Evolutionary conservation across 163 green algal genomes (phyloP), one percentile per base, ranked within the genome.

Genomic region (Scenedesmus sp.): DNA sequence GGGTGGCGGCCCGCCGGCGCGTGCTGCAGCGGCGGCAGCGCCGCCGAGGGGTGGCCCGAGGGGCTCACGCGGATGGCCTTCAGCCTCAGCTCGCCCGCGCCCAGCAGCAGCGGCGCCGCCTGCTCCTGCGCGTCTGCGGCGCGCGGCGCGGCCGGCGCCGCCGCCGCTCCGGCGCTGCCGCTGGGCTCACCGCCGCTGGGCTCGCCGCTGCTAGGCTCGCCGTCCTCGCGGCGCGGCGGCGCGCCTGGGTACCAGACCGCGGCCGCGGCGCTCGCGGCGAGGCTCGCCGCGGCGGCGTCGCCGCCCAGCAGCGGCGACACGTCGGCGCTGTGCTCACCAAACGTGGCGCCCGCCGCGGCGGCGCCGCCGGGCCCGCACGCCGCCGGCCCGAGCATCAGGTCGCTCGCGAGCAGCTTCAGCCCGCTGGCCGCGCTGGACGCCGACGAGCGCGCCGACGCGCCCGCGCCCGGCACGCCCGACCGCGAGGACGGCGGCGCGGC

Each of bases 351-450:
- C 39, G 28, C 66, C 63, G 66, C 64, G 58, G 64, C 64, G 58
- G 47, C 64, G 7, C 36, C 62, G n/a, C 36, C n/a, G 22, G 34
- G 22, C 5, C 36, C 34, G 13, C 31, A 34, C 34, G 45, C 63
- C 18, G 42, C 7, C 26, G 42, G 42, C 63, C 56, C n/a, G 7
- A 73, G 44, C 44, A 73, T 22, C 42, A 73, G 9, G 24, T 73
- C 63, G n/a, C 57, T 73, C 57, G 63, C 44, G 11, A 73, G 28
- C 24, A 58, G 42, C 63, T 73, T 73, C 26, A 73, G 28, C 6
- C 63, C 63, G 3, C 63, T 24, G 34, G 28, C 57, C n/a, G 17
- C 33, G 18, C 31, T 51, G 20, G 60, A 67, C 4, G 60, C 60
- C 18, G 31, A 20, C 20, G 60, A 67, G 33, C 60, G 60, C 7